phyloP scores from a whole-genome alignment of 768 basidiomycete genomes.

The Phlegmacium glaucopus region DNA sequence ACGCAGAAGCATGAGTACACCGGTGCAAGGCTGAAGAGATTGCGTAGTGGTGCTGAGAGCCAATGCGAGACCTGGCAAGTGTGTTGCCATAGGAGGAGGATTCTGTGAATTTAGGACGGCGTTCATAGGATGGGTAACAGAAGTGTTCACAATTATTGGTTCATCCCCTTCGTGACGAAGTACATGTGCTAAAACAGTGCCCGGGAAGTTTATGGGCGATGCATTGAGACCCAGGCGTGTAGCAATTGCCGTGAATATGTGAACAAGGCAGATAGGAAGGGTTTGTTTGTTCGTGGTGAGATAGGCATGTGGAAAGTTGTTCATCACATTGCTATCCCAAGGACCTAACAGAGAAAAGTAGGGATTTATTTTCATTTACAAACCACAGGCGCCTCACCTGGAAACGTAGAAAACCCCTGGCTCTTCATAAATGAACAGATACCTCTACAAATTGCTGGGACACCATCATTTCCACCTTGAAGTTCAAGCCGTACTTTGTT shows the following conservation, averaged over 20 bases:
- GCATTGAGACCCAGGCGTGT: conserved; percentile 49
- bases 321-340: conserved; percentile 41
- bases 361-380: background rate
- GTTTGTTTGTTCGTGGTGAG: conserved; percentile 45
- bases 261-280: conserved; percentile 59
- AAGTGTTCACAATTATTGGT: conserved; percentile 47
- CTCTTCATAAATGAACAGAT: conserved; percentile 50
- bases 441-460: conserved; percentile 32
- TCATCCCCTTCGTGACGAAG: conserved; percentile 31
- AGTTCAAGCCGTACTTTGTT: conserved; percentile 26
- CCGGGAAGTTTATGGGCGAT: conserved; percentile 54
- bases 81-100: background rate
- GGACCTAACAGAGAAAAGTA: conserved; percentile 20
- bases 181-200: conserved; percentile 51
- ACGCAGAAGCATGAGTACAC: conserved; percentile 13
- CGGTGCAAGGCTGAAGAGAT: conserved; percentile 8
- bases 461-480: conserved; percentile 26
- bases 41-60: background rate
- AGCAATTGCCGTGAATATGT: conserved; percentile 53
- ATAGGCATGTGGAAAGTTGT: conserved; percentile 60
- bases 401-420: conserved; percentile 43
- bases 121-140: conserved; percentile 25
- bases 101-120: conserved; percentile 22
- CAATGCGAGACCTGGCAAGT: too few relatives aligned
- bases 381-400: conserved; percentile 28